Evolutionary conservation across 2,329 filamentous ascomycete species (phyloP).

Genomic region (Helotiales sp.): DNA sequence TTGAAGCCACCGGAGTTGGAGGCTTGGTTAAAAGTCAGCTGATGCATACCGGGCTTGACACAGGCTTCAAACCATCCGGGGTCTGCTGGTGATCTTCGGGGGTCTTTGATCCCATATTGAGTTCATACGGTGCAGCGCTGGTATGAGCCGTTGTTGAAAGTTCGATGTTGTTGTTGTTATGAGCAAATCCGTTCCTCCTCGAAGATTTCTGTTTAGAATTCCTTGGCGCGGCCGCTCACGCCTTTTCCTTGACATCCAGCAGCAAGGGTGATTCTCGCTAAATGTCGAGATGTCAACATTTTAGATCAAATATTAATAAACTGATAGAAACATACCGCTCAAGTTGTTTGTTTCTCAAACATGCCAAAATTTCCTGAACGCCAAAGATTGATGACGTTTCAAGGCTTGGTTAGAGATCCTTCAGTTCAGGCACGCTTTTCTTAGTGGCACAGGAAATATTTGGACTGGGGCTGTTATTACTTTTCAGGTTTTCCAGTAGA

Average conservation of each 20-base stretch:
- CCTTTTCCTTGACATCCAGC: not conserved
- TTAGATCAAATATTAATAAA: too few species aligned
- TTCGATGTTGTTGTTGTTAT: not conserved
- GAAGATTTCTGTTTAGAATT: not conserved
- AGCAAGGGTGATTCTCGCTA: not conserved
- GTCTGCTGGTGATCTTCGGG: constrained; percentile 34
- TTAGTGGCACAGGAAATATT: too few species aligned
- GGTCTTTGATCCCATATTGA: constrained; percentile 35
- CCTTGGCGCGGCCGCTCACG: constrained; percentile 2
- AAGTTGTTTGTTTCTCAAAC: too few species aligned
- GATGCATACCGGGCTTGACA: not conserved
- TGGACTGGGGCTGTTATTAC: too few species aligned
- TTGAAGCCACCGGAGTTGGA: constrained; percentile 31
- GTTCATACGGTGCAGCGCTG: constrained; percentile 1
- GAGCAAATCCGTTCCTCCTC: not conserved
- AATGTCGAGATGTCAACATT: not conserved
- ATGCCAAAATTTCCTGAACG: too few species aligned
- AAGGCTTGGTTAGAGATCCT: too few species aligned
- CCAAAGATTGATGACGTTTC: too few species aligned
- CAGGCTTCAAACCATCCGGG: constrained; percentile 28
- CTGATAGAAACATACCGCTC: too few species aligned
- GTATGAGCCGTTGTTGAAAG: constrained; percentile 6
- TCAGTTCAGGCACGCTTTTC: too few species aligned
- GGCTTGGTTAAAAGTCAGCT: constrained; percentile 13
- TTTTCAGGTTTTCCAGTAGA: too few species aligned